A percentile compares a stretch with the other conserved stretches of the same genome.
Conservation (phyloP, 495 filamentous ascomycete genomes). For the Glutinoglossum americanum region DNA sequence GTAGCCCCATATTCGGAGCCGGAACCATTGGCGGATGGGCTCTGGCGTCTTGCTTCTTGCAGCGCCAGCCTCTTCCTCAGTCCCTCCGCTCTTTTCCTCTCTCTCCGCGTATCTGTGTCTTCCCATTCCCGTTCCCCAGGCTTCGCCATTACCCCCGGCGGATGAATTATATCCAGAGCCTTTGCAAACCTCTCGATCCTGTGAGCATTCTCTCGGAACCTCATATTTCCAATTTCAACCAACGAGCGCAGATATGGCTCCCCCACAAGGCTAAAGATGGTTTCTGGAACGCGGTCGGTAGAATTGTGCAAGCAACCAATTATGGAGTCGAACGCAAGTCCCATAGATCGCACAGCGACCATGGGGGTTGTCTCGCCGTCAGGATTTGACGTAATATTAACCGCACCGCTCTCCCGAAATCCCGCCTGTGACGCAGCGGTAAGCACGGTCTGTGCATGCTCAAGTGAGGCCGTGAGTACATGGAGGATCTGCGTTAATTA, state of each 20-base stretch:
- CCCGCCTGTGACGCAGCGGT: slow-evolving; percentile 56
- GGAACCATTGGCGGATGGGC: not conserved
- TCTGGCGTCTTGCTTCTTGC: not conserved
- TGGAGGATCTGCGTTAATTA: slow-evolving; percentile 51
- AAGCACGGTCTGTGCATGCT: slow-evolving; percentile 50
- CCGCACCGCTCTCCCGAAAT: slow-evolving; percentile 72
- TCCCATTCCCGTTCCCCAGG: not conserved
- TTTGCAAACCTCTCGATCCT: slow-evolving; percentile 30
- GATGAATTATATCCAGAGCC: not conserved
- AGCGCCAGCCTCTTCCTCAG: not conserved
- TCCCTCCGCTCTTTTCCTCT: slow-evolving; percentile 4
- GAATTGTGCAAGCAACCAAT: slow-evolving; percentile 32
- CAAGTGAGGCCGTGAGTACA: slow-evolving; percentile 48
- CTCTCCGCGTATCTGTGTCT: not conserved
- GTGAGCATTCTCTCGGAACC: slow-evolving; percentile 53
- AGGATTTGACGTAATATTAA: slow-evolving; percentile 26
- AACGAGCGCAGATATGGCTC: slow-evolving; percentile 40
- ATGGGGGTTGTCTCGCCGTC: slow-evolving; percentile 28
- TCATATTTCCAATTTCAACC: slow-evolving; percentile 45
- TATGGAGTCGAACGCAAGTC: slow-evolving; percentile 56
- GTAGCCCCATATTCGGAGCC: not conserved
- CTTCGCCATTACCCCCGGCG: not conserved
- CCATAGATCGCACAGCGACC: slow-evolving; percentile 63
- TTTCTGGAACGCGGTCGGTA: not conserved
- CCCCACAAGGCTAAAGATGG: slow-evolving; percentile 24